Conservation (phyloP, 2,329 filamentous ascomycete genomes). For the Simplicillium aogashimaense region DNA sequence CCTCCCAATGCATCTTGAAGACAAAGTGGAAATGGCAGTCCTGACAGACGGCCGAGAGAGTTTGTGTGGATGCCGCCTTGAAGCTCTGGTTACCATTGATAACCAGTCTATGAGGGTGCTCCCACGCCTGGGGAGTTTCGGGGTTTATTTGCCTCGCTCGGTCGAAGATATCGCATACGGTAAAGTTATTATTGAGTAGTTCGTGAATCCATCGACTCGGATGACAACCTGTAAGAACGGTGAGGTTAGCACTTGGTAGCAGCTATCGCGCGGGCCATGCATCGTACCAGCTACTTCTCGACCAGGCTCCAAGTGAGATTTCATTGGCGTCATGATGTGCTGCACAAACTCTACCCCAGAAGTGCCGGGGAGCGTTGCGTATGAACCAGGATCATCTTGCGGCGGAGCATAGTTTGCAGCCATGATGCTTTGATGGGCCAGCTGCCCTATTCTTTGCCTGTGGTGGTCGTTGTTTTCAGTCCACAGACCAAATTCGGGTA, state of each 20-base stretch:
- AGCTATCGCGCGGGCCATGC: background rate
- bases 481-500: too few relatives aligned
- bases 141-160: conserved; percentile 18
- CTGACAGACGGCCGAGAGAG: conserved; percentile 27
- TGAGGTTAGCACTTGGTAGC: background rate
- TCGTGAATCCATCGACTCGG: conserved; percentile 32
- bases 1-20: conserved; percentile 24
- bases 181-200: conserved; percentile 25
- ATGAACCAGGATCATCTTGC: conserved; percentile 16
- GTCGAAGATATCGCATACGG: conserved; percentile 24
- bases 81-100: conserved; percentile 30
- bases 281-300: conserved; percentile 16
- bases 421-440: conserved; percentile 13
- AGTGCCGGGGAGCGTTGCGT: conserved; percentile 22
- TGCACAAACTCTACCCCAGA: conserved; percentile 15
- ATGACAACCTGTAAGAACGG: conserved; percentile 15
- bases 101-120: conserved; percentile 24
- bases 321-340: conserved; percentile 21
- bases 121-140: conserved; percentile 20
- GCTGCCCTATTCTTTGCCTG: too few relatives aligned
- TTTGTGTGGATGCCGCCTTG: conserved; percentile 12
- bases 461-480: too few relatives aligned
- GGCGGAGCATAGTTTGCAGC: conserved; percentile 15
- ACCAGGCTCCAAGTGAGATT: conserved; percentile 15
- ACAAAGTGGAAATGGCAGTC: conserved; percentile 32